A percentile compares a stretch with the other conserved stretches of the same genome.
Conservation (phyloP, 2,329 filamentous ascomycete species). For the Ceratocystis diversiconidia region DNA sequence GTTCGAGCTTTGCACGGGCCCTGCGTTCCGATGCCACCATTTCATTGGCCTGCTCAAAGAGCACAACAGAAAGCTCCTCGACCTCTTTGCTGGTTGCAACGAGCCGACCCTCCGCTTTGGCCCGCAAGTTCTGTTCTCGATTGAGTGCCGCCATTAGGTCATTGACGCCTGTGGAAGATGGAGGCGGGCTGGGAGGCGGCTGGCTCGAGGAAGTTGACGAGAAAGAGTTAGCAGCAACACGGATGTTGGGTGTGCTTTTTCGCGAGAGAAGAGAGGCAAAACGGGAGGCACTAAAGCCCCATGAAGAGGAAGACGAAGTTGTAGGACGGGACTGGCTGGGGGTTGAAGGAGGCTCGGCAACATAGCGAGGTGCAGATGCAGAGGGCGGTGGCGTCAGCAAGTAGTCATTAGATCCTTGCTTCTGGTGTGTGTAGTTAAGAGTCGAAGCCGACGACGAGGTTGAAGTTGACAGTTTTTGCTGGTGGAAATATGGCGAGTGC, state of each 20-base stretch:
- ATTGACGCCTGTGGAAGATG: conserved; percentile 21
- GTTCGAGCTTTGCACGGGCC: conserved; percentile 56
- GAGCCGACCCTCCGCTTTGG: conserved; percentile 54
- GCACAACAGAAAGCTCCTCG: conserved; percentile 58
- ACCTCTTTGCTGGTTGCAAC: conserved; percentile 56
- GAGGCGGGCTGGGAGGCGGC: conserved; percentile 19
- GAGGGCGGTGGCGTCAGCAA: conserved; percentile 20
- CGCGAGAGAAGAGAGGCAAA: conserved; percentile 34
- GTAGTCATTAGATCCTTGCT: conserved; percentile 21
- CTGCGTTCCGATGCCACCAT: conserved; percentile 70
- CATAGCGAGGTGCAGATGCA: conserved; percentile 12
- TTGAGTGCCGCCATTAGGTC: conserved; percentile 49
- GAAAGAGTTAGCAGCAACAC: conserved; percentile 18
- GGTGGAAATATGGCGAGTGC: conserved; percentile 20
- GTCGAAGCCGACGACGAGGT: conserved; percentile 41
- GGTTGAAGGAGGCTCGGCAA: conserved; percentile 21
- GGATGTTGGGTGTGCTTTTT: conserved; percentile 33
- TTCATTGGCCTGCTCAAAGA: conserved; percentile 75
- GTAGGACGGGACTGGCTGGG: conserved; percentile 21
- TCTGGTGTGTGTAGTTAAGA: conserved; percentile 19
- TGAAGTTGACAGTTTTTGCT: conserved; percentile 61
- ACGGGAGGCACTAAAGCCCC: conserved; percentile 29
- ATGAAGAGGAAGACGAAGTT: conserved; percentile 33
- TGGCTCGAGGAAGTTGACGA: conserved; percentile 28
- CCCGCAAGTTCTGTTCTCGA: conserved; percentile 51